These are phyloP conservation scores for Prinsepia uniflora DNA, from an alignment of 306 rosid species.

Conservation along the genomic window DNA sequence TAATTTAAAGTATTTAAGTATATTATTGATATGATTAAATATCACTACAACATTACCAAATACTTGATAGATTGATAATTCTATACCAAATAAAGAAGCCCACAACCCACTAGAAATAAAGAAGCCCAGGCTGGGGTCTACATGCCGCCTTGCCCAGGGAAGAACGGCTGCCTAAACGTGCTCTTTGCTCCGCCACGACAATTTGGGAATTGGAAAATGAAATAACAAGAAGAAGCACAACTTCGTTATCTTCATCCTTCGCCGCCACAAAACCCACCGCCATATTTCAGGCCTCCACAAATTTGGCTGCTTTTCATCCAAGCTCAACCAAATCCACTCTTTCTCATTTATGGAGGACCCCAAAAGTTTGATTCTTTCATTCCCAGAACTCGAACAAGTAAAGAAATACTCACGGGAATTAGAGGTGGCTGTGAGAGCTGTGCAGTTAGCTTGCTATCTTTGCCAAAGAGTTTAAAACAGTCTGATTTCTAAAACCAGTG, in stretches of 20 bases:
- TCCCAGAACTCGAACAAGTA: constrained; percentile 33
- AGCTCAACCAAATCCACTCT: constrained; percentile 33
- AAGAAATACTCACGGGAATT: constrained; percentile 49
- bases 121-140: no score
- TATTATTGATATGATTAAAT: no score
- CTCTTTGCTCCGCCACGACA: no score
- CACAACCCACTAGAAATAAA: no score
- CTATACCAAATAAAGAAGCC: background rate
- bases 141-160: no score
- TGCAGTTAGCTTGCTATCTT: constrained; percentile 85
- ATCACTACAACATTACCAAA: background rate
- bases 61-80: background rate
- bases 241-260: constrained; percentile 24
- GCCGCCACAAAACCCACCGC: constrained; percentile 22
- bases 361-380: constrained; percentile 20
- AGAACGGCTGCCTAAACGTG: no score
- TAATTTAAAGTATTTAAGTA: no score
- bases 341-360: constrained; percentile 53
- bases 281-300: constrained; percentile 25
- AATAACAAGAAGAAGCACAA: constrained; percentile 21
- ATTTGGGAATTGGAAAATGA: constrained; percentile 31
- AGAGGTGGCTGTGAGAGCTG: constrained; percentile 80
- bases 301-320: constrained; percentile 39
- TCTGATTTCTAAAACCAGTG: constrained; percentile 45
- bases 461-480: constrained; percentile 69